phyloP scores from a whole-genome alignment of 2,329 filamentous ascomycete species.

The Verruconis gallopava region DNA sequence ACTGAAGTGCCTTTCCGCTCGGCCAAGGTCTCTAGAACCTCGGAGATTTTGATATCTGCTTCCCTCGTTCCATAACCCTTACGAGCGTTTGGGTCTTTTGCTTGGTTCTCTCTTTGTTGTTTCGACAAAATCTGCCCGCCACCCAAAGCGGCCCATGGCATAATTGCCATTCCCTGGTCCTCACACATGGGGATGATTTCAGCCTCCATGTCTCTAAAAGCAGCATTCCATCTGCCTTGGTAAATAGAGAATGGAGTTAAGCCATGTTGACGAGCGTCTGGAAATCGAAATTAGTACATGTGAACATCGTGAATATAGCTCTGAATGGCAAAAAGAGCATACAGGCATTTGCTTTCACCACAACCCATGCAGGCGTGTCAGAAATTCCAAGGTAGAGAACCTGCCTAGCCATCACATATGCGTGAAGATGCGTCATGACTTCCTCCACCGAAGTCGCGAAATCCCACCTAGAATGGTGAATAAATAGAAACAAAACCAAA shows the following conservation, averaged over 20 bases:
- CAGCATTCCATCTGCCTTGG: conserved; percentile 22
- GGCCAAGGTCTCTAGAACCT: conserved; percentile 45
- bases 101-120: conserved; percentile 28
- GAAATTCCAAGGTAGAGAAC: conserved; percentile 56
- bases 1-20: conserved; percentile 33
- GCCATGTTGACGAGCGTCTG: conserved; percentile 20
- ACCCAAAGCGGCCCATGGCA: conserved; percentile 14
- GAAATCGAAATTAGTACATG: no score
- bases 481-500: not conserved
- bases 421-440: conserved; percentile 55
- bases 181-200: conserved; percentile 26
- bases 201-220: conserved; percentile 23
- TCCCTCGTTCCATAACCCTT: conserved; percentile 21
- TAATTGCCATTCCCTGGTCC: conserved; percentile 20
- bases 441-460: conserved; percentile 51
- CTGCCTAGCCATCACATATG: conserved; percentile 46
- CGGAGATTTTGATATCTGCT: conserved; percentile 36
- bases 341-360: conserved; percentile 36
- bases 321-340: no score
- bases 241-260: conserved; percentile 19
- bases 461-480: conserved; percentile 37
- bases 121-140: conserved; percentile 20
- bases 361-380: conserved; percentile 58
- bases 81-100: conserved; percentile 27
- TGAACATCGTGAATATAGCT: no score